Evolutionary conservation across 495 filamentous ascomycete species (phyloP), one percentile per base, ranked within the genome.

Genomic region (Pyrenula aspistea): DNA sequence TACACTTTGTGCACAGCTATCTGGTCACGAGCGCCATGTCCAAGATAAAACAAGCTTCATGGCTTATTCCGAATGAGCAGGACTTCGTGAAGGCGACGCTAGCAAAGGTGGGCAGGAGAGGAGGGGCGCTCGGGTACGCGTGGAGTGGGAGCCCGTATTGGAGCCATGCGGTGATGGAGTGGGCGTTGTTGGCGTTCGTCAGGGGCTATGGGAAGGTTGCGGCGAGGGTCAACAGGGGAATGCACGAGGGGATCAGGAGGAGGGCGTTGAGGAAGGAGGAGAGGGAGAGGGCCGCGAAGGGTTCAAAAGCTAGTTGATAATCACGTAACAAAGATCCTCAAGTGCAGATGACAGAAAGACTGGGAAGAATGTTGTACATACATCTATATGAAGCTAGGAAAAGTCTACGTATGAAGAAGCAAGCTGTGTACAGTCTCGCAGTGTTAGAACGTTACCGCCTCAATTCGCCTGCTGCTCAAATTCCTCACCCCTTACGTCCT

Each of bases 11-110:
- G 23, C 79, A 96, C 60, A 87, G 84, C 60, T 92, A 99, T 70
- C 81, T 99, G 58, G 88, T 99, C 64, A 91, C 88, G 22, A 87
- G 86, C 12, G 89, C 93, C 55, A 97, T 99, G 94, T 89, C 83
- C 67, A 99, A 99, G 82, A 80, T 99, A 59, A 82, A 89, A 59
- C 82, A 80, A 55, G 73, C 89, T 1, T 90, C 80, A 61, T 67
- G 82, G 36, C 67, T 88, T 61, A 87, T 96, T 55, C 93, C 94
- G 11, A 89, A 75, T 56, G 87, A 92, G 3, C 86, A 83, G 67
- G 72, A 75, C 49, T 97, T 96, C 67, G 94, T 99, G 19, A 79
- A 79, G 58, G 72, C 86, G 1, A 82, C 85, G 4, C 73, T 99
- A 62, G 73, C 78, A 49, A 96, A 90, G 80, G 80, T 99, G 59